phyloP scores from a whole-genome alignment of 176 grass and related monocot genomes.

The Ampelocalamus luodianensis region DNA sequence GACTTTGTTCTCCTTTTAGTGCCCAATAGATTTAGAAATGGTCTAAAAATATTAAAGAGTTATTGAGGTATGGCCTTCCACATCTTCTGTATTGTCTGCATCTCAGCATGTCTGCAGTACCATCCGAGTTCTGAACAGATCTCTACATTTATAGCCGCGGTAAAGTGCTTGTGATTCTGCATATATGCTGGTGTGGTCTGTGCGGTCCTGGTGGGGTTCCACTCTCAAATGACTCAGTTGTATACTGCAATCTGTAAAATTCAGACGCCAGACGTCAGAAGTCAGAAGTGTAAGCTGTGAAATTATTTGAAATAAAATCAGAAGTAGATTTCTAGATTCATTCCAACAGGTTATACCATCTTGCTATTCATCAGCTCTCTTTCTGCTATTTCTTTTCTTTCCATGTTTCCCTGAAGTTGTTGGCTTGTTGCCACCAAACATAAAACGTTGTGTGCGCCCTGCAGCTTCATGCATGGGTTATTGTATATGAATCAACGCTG shows the following conservation, averaged over 20 bases:
- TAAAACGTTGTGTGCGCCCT: neutral
- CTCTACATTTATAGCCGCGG: neutral
- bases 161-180: constrained; percentile 4
- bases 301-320: neutral
- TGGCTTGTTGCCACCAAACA: neutral
- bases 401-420: neutral
- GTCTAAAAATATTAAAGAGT: neutral
- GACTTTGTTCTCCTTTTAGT: neutral
- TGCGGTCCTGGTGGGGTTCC: neutral
- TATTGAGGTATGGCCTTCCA: constrained; percentile 7
- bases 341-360: neutral
- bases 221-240: neutral
- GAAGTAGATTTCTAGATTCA: neutral
- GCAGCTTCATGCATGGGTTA: neutral
- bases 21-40: neutral
- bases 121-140: constrained; percentile 10
- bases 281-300: neutral
- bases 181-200: neutral
- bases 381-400: neutral
- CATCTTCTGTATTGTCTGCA: constrained; percentile 4
- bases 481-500: neutral
- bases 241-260: neutral
- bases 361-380: neutral
- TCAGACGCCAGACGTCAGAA: neutral
- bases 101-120: constrained; percentile 1